Conservation (phyloP, 345 rosid species). For the Hibiscus syriacus region DNA sequence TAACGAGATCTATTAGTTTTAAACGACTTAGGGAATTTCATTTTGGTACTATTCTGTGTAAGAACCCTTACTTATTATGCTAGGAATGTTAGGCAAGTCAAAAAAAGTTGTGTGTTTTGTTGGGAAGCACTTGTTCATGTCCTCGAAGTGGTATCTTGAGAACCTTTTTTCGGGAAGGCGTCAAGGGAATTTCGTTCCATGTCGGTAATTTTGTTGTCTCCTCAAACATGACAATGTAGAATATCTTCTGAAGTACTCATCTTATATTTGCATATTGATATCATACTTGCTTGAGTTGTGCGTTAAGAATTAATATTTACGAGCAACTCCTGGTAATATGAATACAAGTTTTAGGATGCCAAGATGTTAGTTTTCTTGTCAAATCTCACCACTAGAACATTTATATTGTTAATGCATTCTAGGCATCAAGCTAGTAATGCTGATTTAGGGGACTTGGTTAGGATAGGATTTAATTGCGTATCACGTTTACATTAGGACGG, state of each 20-base stretch:
- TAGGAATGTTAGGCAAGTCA: no score
- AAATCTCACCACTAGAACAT: neutral
- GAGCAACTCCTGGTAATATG: neutral
- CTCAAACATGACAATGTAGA: no score
- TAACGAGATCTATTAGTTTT: neutral
- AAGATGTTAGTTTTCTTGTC: neutral
- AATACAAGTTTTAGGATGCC: no score
- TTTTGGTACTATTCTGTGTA: neutral
- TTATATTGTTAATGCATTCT: neutral
- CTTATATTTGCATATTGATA: neutral
- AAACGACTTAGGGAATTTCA: slow-evolving; percentile 10
- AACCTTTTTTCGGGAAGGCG: neutral
- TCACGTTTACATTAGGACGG: neutral
- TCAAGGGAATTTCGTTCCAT: neutral
- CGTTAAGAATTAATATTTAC: neutral
- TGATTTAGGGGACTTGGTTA: neutral
- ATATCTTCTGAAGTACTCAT: neutral
- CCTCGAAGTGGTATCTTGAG: neutral
- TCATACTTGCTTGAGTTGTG: neutral
- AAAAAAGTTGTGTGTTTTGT: no score
- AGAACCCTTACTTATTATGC: no score
- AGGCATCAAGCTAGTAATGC: neutral
- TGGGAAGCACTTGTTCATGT: neutral
- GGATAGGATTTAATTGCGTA: neutral
- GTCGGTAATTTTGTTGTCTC: no score